Conservation (phyloP, 345 rosid species). For the Diplotaxis tenuifolia region DNA sequence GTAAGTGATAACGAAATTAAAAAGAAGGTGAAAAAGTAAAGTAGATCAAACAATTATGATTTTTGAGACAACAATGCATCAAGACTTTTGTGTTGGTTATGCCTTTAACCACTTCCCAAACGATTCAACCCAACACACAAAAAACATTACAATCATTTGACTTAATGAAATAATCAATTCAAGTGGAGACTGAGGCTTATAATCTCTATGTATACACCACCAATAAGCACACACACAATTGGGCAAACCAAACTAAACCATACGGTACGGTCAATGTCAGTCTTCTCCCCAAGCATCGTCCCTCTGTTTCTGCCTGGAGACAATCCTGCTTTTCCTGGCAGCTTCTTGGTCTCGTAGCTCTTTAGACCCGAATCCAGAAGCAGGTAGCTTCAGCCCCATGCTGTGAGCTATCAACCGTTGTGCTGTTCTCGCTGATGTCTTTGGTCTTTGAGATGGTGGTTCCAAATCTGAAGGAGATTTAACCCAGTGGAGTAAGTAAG, state of each 20-base stretch:
- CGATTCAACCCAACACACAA: not conserved
- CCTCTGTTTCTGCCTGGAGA: constrained; percentile 66
- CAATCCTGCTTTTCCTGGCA: constrained; percentile 74
- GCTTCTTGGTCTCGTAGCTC: constrained; percentile 80
- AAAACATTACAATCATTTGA: not conserved
- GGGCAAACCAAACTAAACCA: not conserved
- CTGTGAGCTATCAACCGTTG: constrained; percentile 87
- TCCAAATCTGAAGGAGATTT: constrained; percentile 60
- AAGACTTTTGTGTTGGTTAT: not conserved
- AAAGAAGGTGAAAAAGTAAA: too few relatives aligned
- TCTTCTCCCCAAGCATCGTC: constrained; percentile 94
- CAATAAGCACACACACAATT: constrained; percentile 12
- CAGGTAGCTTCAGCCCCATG: constrained; percentile 81
- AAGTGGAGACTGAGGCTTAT: not conserved
- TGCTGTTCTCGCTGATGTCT: constrained; percentile 91
- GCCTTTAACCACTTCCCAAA: not conserved
- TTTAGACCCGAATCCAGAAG: constrained; percentile 54
- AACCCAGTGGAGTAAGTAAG: not conserved
- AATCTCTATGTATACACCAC: constrained; percentile 3
- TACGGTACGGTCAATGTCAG: constrained; percentile 9
- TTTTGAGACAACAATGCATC: not conserved
- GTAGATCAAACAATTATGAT: not conserved
- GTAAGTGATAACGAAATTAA: too few relatives aligned
- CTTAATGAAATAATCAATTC: constrained; percentile 20
- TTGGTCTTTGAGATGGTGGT: constrained; percentile 83